A percentile compares a stretch with the other conserved stretches of the same genome.
Evolutionary conservation across 192 early-diverging fungal species (phyloP).

Genomic region (Thamnidium elegans): DNA sequence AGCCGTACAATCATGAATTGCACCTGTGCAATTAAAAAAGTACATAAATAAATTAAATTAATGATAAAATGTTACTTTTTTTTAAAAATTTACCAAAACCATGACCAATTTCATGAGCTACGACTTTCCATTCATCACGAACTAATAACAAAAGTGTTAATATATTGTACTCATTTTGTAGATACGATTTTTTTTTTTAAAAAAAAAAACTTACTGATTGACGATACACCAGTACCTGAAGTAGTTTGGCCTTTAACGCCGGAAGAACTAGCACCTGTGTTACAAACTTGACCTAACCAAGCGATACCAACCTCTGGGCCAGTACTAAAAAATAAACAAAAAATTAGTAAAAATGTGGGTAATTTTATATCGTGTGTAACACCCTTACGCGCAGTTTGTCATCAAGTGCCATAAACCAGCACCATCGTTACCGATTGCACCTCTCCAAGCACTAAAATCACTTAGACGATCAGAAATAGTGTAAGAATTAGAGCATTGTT

Average conservation of each 20-base stretch:
- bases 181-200: neutral
- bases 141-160: conserved; percentile 8
- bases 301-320: conserved; percentile 85
- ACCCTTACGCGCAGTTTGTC: conserved; percentile 67
- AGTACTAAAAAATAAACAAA: conserved; percentile 35
- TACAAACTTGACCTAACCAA: conserved; percentile 78
- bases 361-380: neutral
- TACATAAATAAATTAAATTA: neutral
- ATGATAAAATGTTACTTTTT: neutral
- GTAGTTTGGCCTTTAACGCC: conserved; percentile 51
- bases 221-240: conserved; percentile 84
- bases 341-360: neutral
- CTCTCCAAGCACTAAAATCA: conserved; percentile 90
- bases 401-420: conserved; percentile 93
- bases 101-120: conserved; percentile 94
- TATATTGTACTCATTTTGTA: too few species aligned
- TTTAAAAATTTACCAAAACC: conserved; percentile 44
- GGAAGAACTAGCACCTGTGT: conserved; percentile 40
- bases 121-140: conserved; percentile 87
- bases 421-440: conserved; percentile 62
- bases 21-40: conserved; percentile 39
- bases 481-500: conserved; percentile 66
- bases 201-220: conserved; percentile 38
- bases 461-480: conserved; percentile 71
- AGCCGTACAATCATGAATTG: conserved; percentile 84